Base-by-base conservation (phyloP, 805 yeast genomes). In the Candida krabiensis region DNA sequence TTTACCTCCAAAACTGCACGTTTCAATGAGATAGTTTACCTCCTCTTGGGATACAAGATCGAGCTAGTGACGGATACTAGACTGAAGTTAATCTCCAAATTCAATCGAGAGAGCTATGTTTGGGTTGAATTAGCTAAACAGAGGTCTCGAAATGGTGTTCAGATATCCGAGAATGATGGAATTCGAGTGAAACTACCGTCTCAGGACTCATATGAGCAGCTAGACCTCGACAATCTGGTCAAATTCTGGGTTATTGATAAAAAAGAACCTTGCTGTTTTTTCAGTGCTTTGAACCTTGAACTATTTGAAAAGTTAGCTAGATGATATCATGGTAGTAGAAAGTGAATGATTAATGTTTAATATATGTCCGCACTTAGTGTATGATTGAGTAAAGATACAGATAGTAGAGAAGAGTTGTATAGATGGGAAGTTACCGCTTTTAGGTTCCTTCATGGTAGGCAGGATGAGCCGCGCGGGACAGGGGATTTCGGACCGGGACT, bases 211-310 rank as follows among this genome's bases (percentile, higher is more conserved):
- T 67, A 83, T 60, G 64, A 77, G 52, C 60, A 37, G 70, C 50
- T 59, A 81, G 53, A 64, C 74, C 62, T 70, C 67, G 75, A 75
- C 42, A 72, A 75, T 32, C 66, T 86, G 41, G 70, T 84, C 12
- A 61, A 71, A 8, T 73, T 75, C 41, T 86, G 93, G 89, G 76
- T 85, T 2, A 67, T 69, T 28, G 83, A 83, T 28, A 75, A 79
- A 46, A 74, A 73, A 19, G 87, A 85, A 48, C 75, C 86, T 12
- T 85, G 93, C 0, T 83, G 95, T 46, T 83, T 88, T 47, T 63
- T 88, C 38, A 80, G 90, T 41, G 87, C 90, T 1, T 62, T 88
- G 44, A 85, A 79, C 29, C 63, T 88, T 37, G 82, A 77, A 54
- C 58, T 87, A 12, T 81, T 76, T 63, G 84, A 83, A 35, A 43